Base-by-base conservation (phyloP, 306 rosid species). In the Glycine latifolia region DNA sequence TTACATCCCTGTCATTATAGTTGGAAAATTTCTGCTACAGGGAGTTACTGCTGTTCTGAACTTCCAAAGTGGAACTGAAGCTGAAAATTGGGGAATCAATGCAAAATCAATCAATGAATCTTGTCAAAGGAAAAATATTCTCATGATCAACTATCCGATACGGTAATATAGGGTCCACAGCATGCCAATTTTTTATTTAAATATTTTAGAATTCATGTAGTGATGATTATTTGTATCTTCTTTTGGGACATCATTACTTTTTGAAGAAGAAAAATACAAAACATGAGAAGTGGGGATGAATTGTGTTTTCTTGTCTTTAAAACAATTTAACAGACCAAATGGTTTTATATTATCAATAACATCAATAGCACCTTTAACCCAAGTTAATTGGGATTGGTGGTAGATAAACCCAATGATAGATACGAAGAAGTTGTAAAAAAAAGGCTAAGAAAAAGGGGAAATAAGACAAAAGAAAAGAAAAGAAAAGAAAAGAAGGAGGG, bases 21-120 rank as follows among this genome's bases (percentile, higher is more conserved):
- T 46, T 75, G 70, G 65, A 68, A 67, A 83, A 82, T 82, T 85
- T 78, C 59, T 84, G 82, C 78, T 76, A 14, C 92, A 95, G 99
- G 99, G 97, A 79, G 75, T 95, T 82, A 89, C 99, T 55, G 97
- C 99, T 69, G 88, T 93, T 71, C 85, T 95, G 86, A 95, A 89
- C 85, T 95, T 93, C 76, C 99, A 95, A 88, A 85, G 97, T 87
- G 90, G 88, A 87, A 83, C 85, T 76, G 97, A 95, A 89, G 92
- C 99, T 65, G 97, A 93, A 87, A 93, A 93, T 86, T 95, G 99
- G 99, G 97, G 97, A 81, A 84, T 93, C 71, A 77, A 90, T 83
- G 86, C 89, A 76, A 87, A 86, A 71, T 85, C 91, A 77, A 90
- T 95, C 82, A 93, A 88, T 33, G 90, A 89, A 47, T 84, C 94